Base-by-base conservation (phyloP, 306 rosid genomes). In the Prunus kanzakura region DNA sequence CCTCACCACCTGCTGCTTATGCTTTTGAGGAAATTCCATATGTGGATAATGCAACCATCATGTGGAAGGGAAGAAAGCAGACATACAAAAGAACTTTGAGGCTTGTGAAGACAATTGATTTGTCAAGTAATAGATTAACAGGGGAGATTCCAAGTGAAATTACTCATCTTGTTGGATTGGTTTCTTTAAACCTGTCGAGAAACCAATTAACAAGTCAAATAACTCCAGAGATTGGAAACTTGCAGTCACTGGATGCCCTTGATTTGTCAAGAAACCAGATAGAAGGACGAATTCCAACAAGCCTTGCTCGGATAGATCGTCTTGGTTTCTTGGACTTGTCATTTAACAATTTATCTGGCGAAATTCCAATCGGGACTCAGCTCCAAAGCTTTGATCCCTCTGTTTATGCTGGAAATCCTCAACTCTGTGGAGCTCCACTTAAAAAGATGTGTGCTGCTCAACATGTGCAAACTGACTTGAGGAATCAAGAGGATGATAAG, bases 141-240 rank as follows among this genome's bases (percentile, higher is more conserved):
- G 41, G 41, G 8, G 41, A 35, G 8, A 35, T 35, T 35, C 41
- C 41, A 35, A 35, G 3, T 11, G 79, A 1, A 54, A 60, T 80
- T 7, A 61, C 14, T 63, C 8, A 14, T 30, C 78, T 79, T 54
- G 12, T 45, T 22, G 78, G 51, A 3, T 66, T 79, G 23, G 16
- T 80, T 58, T 56, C 79, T 32, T 73, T 80, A 13, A 80, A 80
- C n/a, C 15, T 74, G 15, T 80, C 67, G 4, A 51, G 63, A 10
- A 73, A 67, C 64, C 1, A 18, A 12, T 19, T 79, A 2, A 54
- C 27, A 12, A 51, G 68, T 20, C 38, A 32, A 51, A 69, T 80
- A 13, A 30, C 46, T 16, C 8, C 35, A 3, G 4, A 64, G 3
- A 62, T 75, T 61, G 76, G 83, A 3, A 67, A 49, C 1, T 29